Base-by-base conservation (phyloP, 192 early-diverging fungal species). In the Coemansia sp. region DNA sequence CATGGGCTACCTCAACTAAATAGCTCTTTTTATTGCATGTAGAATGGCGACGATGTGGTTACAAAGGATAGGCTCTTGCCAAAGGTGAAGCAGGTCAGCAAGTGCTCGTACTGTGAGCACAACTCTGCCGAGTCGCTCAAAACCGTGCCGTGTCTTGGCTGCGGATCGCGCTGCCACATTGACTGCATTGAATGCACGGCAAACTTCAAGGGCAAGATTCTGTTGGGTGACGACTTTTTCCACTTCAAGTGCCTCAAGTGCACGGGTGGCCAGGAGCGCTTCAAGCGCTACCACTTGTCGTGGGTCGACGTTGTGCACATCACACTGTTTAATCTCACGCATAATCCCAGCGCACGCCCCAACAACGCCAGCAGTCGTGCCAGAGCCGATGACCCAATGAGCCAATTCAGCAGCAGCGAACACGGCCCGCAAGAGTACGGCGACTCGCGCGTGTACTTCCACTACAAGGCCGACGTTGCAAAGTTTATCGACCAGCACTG, bases 191-290 rank as follows among this genome's bases (percentile, higher is more conserved):
- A 71, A 20, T 66, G 78, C 40, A 67, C 87, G 56, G 76, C 83
- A 34, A 58, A 62, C 16, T 90, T 87, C 82, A 74, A 76, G 63
- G 60, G 72, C 63, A 78, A 76, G 53, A 88, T 88, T 3, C 63
- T 91, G 34, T 75, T 86, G 9, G 89, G 87, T 28, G 89, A 91
- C 58, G 88, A 91, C 71, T 88, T 87, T 65, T 91, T 84, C 73
- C 76, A 84, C 59, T 88, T 88, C 77, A 70, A 67, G 57, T 91
- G 89, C 75, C 57, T 57, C 40, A 75, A 67, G 23, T 90, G 89
- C 71, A 83, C 73, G 5, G 67, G 72, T 37, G 85, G 84, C 24
- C 64, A 69, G 51, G 89, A 90, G 70, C 62, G 66, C 21, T 77
- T 90, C 48, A 79, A 77, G 66, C 83, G 89, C 39, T 78, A 84